A percentile compares a stretch with the other conserved stretches of the same genome.
Evolutionary conservation across 2,329 filamentous ascomycete genomes (phyloP).

Genomic region (Epichloe amarillans): DNA sequence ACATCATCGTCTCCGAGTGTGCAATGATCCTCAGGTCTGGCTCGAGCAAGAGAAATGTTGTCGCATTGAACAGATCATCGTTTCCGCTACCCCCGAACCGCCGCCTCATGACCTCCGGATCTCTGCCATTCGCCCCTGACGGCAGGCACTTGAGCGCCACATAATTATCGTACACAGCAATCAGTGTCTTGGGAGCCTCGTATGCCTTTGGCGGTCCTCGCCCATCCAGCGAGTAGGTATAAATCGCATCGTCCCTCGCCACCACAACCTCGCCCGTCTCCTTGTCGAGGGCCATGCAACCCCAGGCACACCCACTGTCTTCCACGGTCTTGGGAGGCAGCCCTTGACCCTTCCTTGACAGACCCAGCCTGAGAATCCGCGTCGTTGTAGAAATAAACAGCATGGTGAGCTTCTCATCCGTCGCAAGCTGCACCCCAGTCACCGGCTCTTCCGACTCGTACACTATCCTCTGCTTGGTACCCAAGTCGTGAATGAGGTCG

Average conservation of each 20-base stretch:
- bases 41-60: slow-evolving; percentile 83
- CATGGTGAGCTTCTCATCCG: slow-evolving; percentile 50
- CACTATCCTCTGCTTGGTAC: slow-evolving; percentile 84
- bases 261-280: slow-evolving; percentile 75
- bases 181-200: slow-evolving; percentile 75
- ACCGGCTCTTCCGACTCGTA: slow-evolving; percentile 96
- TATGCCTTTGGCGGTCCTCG: slow-evolving; percentile 82
- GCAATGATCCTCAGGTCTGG: slow-evolving; percentile 81
- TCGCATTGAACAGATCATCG: slow-evolving; percentile 73
- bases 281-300: slow-evolving; percentile 83
- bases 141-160: slow-evolving; percentile 75
- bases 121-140: slow-evolving; percentile 34
- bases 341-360: slow-evolving; percentile 80
- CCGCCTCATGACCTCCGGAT: slow-evolving; percentile 49
- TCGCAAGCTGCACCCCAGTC: slow-evolving; percentile 71
- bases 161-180: slow-evolving; percentile 73
- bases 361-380: slow-evolving; percentile 71
- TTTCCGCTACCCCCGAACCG: slow-evolving; percentile 57
- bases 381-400: slow-evolving; percentile 88
- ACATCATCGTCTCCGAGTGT: slow-evolving; percentile 73
- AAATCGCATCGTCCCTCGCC: slow-evolving; percentile 89
- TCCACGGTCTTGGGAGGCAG: slow-evolving; percentile 80
- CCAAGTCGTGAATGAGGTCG: slow-evolving; percentile 88
- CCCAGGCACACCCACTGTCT: slow-evolving; percentile 79
- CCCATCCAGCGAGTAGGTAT: slow-evolving; percentile 78